These are phyloP conservation scores for Neurospora intermedia DNA, from an alignment of 495 filamentous ascomycete genomes.

Conservation along the genomic window DNA sequence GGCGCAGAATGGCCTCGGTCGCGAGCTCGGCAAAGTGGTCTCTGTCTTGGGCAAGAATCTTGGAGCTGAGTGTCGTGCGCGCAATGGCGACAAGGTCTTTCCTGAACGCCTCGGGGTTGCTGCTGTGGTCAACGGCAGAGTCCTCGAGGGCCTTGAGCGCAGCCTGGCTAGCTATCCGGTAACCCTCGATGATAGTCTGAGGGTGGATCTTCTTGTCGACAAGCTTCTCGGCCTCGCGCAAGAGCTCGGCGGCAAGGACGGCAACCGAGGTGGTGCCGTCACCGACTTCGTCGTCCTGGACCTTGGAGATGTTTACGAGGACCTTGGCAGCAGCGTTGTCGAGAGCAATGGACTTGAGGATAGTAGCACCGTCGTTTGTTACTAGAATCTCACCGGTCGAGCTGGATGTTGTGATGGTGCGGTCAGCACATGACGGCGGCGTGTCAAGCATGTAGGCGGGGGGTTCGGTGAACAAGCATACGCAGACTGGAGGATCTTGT, in stretches of 20 bases:
- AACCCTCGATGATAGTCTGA: conserved; percentile 98
- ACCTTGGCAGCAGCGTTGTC: conserved; percentile 98
- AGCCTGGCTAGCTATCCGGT: conserved; percentile 87
- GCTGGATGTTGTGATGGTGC: conserved; percentile 33
- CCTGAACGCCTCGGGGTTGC: conserved; percentile 69
- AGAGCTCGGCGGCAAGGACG: conserved; percentile 86
- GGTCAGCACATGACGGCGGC: conserved; percentile 9
- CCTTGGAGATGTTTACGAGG: conserved; percentile 97
- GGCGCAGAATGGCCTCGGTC: conserved; percentile 81
- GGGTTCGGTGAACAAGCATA: conserved; percentile 32
- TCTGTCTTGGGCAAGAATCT: conserved; percentile 88
- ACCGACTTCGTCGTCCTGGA: conserved; percentile 96
- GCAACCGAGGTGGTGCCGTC: conserved; percentile 83
- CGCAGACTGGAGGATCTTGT: conserved; percentile 98
- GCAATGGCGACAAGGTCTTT: conserved; percentile 86
- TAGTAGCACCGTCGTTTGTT: conserved; percentile 96
- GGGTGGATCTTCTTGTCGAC: conserved; percentile 97
- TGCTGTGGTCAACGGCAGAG: conserved; percentile 79
- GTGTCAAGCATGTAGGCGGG: background rate
- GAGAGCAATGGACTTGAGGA: conserved; percentile 96
- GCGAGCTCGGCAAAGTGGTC: conserved; percentile 86
- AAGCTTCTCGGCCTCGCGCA: conserved; percentile 93
- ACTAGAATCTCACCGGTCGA: conserved; percentile 96
- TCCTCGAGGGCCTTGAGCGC: conserved; percentile 75
- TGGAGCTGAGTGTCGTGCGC: conserved; percentile 93